Evolutionary conservation across 352 stramenopile species (phyloP).

Genomic region (Halophytophthora polymorphica): DNA sequence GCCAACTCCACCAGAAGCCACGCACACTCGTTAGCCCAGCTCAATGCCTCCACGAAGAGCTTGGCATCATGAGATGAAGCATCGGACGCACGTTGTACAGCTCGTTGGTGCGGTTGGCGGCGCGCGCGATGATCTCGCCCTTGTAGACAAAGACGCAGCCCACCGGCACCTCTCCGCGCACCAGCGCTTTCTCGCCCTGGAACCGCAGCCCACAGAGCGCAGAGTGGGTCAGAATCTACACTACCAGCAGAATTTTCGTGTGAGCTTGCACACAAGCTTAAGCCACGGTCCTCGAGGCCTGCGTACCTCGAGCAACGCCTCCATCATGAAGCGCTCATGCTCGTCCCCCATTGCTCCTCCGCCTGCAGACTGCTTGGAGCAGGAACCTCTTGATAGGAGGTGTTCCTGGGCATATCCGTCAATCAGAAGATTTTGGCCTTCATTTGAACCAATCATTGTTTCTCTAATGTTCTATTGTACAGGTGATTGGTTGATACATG

Average conservation of each 20-base stretch:
- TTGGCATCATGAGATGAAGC: background rate
- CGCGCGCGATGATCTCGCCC: constrained; percentile 70
- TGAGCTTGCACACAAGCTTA: constrained; percentile 9
- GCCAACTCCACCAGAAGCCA: background rate
- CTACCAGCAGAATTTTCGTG: no score
- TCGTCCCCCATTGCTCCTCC: constrained; percentile 14
- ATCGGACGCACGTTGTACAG: constrained; percentile 66
- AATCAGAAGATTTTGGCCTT: no score
- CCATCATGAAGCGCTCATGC: constrained; percentile 66
- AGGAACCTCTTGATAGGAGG: no score
- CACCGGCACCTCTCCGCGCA: constrained; percentile 86
- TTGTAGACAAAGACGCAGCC: constrained; percentile 90
- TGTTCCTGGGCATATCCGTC: no score
- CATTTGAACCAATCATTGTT: background rate
- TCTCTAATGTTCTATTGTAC: no score
- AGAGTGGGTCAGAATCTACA: background rate
- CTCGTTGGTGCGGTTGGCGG: constrained; percentile 87
- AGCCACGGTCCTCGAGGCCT: background rate
- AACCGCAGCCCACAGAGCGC: constrained; percentile 1
- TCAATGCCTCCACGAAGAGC: background rate
- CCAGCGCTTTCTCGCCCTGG: constrained; percentile 77
- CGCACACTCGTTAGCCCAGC: background rate
- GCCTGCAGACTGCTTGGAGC: no score
- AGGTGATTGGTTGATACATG: no score
- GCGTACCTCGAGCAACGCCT: constrained; percentile 66